Evolutionary conservation across 148 eudicot genomes (phyloP), one percentile per base, ranked within the genome.

Genomic region (Fagopyrum tataricum): DNA sequence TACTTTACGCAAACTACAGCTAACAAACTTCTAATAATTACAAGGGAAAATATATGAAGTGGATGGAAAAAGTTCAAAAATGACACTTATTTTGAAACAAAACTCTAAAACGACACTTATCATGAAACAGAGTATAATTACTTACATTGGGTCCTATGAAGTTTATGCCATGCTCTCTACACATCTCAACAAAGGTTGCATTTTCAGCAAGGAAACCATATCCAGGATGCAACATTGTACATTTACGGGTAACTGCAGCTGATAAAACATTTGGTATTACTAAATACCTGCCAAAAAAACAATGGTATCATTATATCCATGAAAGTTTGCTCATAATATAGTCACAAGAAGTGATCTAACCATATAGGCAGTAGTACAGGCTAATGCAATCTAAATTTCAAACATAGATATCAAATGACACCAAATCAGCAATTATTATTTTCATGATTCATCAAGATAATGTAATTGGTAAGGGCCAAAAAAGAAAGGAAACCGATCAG

Each of bases 141-240:
- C 96, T 88, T 88, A 95, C 97, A 78, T 91, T 90, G 70, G 97
- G 98, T 47, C 98, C 98, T 79, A 95, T 95, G 74, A 95, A 91
- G 82, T 95, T 91, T 70, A 95, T 91, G 67, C 93, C 91, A 81
- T 95, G 98, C 76, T 88, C 96, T 83, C 88, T 84, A 79, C 98
- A 95, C 96, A 90, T 91, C 75, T 92, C 97, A 73, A 95, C 98
- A 82, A 95, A 95, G 79, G 47, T 83, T 72, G 98, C 98, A 88
- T 95, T 95, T 85, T 95, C 98, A 73, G 98, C 74, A 76, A 95
- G 98, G 85, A 95, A 95, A 40, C 97, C 98, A 84, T 95, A 95
- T 79, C 98, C 98, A 82, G 98, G 98, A 81, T 94, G 98, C 77
- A 95, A 79, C 98, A 95, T 95, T 49, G 97, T 95, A 82, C 97